phyloP scores from a whole-genome alignment of 2,329 filamentous ascomycete genomes.

The Aspergillus glaucus region DNA sequence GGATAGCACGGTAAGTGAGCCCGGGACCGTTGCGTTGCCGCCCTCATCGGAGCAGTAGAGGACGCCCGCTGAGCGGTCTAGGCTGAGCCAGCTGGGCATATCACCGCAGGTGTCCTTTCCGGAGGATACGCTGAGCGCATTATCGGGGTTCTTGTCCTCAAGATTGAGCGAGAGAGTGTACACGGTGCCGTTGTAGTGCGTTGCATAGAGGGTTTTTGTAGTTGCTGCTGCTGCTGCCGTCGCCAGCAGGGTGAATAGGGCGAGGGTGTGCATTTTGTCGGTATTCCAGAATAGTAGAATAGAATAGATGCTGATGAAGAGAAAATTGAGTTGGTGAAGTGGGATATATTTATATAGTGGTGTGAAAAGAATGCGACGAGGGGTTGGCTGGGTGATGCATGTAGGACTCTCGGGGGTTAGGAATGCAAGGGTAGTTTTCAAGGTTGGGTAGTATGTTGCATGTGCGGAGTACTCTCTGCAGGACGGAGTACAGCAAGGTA shows the following conservation, averaged over 20 bases:
- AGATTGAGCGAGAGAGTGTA: constrained; percentile 25
- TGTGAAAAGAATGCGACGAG: not conserved
- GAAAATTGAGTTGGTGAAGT: not conserved
- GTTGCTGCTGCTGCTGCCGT: constrained; percentile 4
- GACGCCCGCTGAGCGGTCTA: constrained; percentile 17
- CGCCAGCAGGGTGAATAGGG: not conserved
- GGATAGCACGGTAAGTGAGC: constrained; percentile 23
- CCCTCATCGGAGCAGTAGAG: constrained; percentile 33
- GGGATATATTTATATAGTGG: not conserved
- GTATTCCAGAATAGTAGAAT: not conserved
- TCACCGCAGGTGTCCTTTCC: constrained; percentile 24
- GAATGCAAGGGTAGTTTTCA: no score
- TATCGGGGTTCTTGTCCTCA: constrained; percentile 12
- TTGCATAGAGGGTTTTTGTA: constrained; percentile 25
- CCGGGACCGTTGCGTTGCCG: constrained; percentile 19
- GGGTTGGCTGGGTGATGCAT: no score
- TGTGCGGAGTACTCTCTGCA: no score
- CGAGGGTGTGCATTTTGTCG: not conserved
- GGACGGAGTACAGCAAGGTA: no score
- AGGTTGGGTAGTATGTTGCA: no score
- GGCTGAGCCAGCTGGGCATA: constrained; percentile 33
- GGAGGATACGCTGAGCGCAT: constrained; percentile 3
- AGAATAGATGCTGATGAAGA: not conserved
- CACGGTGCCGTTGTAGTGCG: constrained; percentile 33
- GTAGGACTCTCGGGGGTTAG: not conserved